A percentile compares a stretch with the other conserved stretches of the same genome.
phyloP scores from a whole-genome alignment of 768 basidiomycete genomes.

The Russula ochroleuca region DNA sequence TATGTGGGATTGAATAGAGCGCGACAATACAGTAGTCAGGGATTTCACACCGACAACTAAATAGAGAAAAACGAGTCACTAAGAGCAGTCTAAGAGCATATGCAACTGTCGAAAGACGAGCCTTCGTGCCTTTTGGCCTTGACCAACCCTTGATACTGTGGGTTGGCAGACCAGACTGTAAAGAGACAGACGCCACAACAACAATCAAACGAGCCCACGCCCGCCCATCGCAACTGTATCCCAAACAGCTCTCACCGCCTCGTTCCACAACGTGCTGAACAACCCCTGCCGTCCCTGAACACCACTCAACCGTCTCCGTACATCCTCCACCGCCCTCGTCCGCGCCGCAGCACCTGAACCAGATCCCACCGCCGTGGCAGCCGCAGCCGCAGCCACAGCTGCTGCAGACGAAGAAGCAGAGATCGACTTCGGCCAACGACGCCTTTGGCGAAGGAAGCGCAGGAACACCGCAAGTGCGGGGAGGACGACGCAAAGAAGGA shows the following conservation, averaged over 20 bases:
- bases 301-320: constrained; percentile 23
- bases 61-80: not conserved
- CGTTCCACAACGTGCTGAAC: constrained; percentile 20
- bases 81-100: not conserved
- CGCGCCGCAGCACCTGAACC: not conserved
- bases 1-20: not conserved
- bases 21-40: not conserved
- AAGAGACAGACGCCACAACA: not conserved
- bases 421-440: not conserved
- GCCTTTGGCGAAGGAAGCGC: constrained; percentile 13
- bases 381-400: not conserved
- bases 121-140: not conserved
- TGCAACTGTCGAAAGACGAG: not conserved
- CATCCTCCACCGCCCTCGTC: constrained; percentile 18
- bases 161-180: not conserved
- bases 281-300: constrained; percentile 17
- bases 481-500: constrained; percentile 23
- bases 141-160: not conserved
- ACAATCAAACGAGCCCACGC: constrained; percentile 23
- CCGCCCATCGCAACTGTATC: constrained; percentile 28
- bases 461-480: constrained; percentile 22
- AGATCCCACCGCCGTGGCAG: not conserved
- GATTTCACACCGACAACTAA: not conserved
- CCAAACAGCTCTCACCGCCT: constrained; percentile 21
- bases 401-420: not conserved